Conservation (phyloP, 345 rosid species). For the Eutrema heterophyllum region DNA sequence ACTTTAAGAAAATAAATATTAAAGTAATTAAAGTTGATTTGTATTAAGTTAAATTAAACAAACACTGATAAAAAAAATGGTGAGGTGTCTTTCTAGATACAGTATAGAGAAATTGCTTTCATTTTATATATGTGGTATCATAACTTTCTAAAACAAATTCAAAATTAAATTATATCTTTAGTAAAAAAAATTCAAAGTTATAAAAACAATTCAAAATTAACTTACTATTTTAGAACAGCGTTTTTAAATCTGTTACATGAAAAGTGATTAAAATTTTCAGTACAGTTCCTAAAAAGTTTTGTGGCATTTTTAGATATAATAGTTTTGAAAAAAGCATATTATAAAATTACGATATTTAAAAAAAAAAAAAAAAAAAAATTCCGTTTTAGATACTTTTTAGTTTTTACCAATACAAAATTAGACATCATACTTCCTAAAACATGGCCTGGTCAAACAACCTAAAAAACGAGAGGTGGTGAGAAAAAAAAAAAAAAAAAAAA, state of each 20-base stretch:
- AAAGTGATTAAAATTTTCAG: neutral
- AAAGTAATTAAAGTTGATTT: too few relatives aligned
- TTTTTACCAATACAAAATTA: neutral
- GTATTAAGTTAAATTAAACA: too few relatives aligned
- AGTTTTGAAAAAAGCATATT: neutral
- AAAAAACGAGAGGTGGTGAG: slow-evolving; percentile 19
- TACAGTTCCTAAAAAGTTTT: neutral
- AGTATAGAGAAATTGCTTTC: too few relatives aligned
- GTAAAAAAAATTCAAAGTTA: too few relatives aligned
- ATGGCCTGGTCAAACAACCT: slow-evolving; percentile 8
- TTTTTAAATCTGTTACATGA: neutral
- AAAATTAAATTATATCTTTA: too few relatives aligned
- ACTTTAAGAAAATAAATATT: too few relatives aligned
- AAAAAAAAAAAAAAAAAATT: too few relatives aligned
- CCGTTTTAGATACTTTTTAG: neutral
- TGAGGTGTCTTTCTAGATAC: too few relatives aligned
- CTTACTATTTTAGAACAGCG: neutral
- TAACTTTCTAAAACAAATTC: too few relatives aligned
- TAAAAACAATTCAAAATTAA: too few relatives aligned
- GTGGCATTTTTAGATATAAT: neutral
- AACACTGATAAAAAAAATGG: too few relatives aligned
- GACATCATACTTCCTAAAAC: neutral
- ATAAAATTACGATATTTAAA: neutral
- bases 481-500: neutral
- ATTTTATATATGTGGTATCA: too few relatives aligned